Conservation (phyloP, 2,329 filamentous ascomycete species). For the Penicillium expansum region DNA sequence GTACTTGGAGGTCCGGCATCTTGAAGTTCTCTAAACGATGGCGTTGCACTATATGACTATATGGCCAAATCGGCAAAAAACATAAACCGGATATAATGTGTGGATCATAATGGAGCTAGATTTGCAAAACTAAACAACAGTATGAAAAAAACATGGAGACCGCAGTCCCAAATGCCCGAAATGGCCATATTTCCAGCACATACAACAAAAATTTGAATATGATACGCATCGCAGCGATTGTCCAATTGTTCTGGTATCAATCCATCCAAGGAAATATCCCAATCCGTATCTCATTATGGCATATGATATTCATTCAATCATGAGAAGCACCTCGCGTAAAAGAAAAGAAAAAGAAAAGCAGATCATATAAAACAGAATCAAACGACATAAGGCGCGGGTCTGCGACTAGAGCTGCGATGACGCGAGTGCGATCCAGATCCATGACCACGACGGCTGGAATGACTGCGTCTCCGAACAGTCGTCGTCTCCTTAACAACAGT, state of each 20-base stretch:
- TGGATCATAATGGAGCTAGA: background rate
- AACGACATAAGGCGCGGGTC: constrained; percentile 31
- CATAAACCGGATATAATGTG: background rate
- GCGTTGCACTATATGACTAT: too few species aligned
- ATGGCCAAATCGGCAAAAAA: too few species aligned
- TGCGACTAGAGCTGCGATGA: constrained; percentile 31
- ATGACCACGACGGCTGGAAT: constrained; percentile 37
- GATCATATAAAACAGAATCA: constrained; percentile 12
- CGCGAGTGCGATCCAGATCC: constrained; percentile 24
- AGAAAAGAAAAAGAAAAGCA: background rate
- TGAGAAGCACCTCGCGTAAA: constrained; percentile 3
- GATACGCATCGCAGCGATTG: background rate
- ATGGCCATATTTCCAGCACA: background rate
- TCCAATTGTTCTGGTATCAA: background rate
- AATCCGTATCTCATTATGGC: constrained; percentile 17
- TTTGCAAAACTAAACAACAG: background rate
- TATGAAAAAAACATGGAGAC: background rate
- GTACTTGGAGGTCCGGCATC: too few species aligned
- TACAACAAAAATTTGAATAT: background rate
- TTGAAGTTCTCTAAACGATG: too few species aligned
- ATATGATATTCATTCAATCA: constrained; percentile 15
- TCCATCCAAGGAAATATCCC: background rate
- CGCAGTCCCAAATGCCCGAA: background rate
- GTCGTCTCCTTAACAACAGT: constrained; percentile 41
- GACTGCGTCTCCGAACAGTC: constrained; percentile 33